Percentiles rank a stretch among this genome's conserved stretches.
phyloP scores from a whole-genome alignment of 2,329 filamentous ascomycete genomes.

The Ambrosiella beaveri region DNA sequence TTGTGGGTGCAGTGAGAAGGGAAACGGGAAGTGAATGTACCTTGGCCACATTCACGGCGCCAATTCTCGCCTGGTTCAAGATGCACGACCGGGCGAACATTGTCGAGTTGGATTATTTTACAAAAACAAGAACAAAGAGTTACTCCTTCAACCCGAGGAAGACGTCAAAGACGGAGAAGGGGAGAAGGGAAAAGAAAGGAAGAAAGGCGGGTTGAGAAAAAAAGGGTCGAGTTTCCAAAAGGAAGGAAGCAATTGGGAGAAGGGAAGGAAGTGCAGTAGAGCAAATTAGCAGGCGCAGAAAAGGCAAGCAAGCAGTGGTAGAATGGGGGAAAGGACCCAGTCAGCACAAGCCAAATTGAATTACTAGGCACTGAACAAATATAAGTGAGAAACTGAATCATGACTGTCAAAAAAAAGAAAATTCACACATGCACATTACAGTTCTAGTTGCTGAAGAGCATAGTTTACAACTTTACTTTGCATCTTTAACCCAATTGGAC shows the following conservation, averaged over 20 bases:
- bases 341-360: constrained; percentile 1
- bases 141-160: constrained; percentile 13
- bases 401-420: background rate
- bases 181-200: constrained; percentile 8
- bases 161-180: constrained; percentile 11
- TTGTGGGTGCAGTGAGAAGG: background rate
- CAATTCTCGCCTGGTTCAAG: constrained; percentile 60
- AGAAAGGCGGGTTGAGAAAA: constrained; percentile 8
- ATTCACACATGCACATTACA: background rate
- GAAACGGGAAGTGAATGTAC: constrained; percentile 32
- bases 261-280: constrained; percentile 1
- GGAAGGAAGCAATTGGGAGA: constrained; percentile 7
- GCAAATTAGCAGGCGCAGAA: constrained; percentile 11
- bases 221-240: constrained; percentile 10
- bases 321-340: constrained; percentile 1
- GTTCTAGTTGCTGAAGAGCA: background rate
- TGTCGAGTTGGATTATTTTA: constrained; percentile 27
- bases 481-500: background rate
- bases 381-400: background rate
- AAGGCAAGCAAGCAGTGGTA: background rate
- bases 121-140: constrained; percentile 14
- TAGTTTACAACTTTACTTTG: no score
- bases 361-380: constrained; percentile 2
- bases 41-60: constrained; percentile 54
- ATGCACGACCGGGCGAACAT: constrained; percentile 93